Percentiles rank a stretch among this genome's conserved stretches.
phyloP scores from a whole-genome alignment of 169 alveolate species.

The Plasmodium gonderi region DNA sequence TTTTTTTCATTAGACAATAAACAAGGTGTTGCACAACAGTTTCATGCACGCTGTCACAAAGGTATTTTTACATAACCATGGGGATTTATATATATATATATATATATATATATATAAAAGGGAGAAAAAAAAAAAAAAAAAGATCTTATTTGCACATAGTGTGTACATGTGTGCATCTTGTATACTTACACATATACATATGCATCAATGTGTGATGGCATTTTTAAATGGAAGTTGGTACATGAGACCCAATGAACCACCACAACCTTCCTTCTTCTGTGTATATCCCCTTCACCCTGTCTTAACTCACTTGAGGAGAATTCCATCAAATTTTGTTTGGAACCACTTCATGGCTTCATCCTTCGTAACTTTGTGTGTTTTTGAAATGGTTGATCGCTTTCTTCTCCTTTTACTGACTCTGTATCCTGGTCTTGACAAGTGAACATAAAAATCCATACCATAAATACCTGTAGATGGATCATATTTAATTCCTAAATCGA shows the following conservation, averaged over 20 bases:
- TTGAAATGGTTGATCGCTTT: conserved; percentile 93
- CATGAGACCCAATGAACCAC: neutral
- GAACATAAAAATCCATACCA: conserved; percentile 99
- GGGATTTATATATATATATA: no score
- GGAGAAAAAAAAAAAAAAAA: no score
- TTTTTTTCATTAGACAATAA: no score
- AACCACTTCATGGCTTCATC: conserved; percentile 98
- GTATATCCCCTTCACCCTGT: neutral
- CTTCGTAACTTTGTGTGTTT: conserved; percentile 95
- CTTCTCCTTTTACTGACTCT: conserved; percentile 96
- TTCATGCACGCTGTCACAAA: no score
- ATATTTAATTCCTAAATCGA: conserved; percentile 99
- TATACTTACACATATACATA: no score
- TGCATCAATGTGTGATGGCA: no score
- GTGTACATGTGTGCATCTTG: no score
- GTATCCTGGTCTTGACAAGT: conserved; percentile 98
- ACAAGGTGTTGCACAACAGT: no score
- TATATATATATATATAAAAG: no score
- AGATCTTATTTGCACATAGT: no score
- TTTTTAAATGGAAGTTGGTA: neutral
- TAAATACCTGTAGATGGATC: conserved; percentile 99
- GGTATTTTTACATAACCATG: no score
- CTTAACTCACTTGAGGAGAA: conserved; percentile 87
- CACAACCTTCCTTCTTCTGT: no score
- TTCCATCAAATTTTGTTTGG: conserved; percentile 98